These are phyloP conservation scores for Exophiala lecanii-corni DNA, from an alignment of 2,329 filamentous ascomycete species.

Conservation along the genomic window DNA sequence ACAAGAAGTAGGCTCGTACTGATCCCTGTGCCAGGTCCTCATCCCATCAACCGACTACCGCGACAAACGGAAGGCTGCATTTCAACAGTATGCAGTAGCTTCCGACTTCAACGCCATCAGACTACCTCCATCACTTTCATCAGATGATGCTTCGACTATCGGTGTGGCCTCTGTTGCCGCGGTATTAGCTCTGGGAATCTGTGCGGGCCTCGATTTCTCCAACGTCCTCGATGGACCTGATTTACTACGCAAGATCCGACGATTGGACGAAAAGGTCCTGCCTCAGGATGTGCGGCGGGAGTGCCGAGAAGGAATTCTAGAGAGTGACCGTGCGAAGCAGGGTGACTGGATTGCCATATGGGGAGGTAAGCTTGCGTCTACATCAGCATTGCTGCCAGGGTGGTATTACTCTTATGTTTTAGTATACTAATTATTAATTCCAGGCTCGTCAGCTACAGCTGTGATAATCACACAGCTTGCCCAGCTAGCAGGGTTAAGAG, in stretches of 20 bases:
- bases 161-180: conserved; percentile 71
- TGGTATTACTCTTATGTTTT: too few species aligned
- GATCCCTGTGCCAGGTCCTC: conserved; percentile 31
- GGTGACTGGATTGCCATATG: conserved; percentile 71
- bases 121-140: not conserved
- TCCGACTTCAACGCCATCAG: not conserved
- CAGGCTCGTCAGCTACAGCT: conserved; percentile 64
- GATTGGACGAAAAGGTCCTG: conserved; percentile 45
- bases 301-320: conserved; percentile 53
- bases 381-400: too few species aligned
- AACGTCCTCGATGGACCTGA: conserved; percentile 52
- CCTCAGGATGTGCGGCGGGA: conserved; percentile 60
- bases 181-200: conserved; percentile 62
- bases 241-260: conserved; percentile 49
- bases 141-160: conserved; percentile 52
- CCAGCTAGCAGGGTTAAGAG: conserved; percentile 59
- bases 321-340: conserved; percentile 49
- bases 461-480: conserved; percentile 64
- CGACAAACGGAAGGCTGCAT: not conserved
- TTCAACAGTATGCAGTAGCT: conserved; percentile 1
- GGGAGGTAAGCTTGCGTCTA: conserved; percentile 54
- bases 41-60: conserved; percentile 2
- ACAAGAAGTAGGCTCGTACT: too few species aligned
- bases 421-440: too few species aligned
- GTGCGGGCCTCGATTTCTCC: conserved; percentile 63